Conservation (phyloP, 202 grass and related monocot genomes). For the Hordeum pubiflorum region DNA sequence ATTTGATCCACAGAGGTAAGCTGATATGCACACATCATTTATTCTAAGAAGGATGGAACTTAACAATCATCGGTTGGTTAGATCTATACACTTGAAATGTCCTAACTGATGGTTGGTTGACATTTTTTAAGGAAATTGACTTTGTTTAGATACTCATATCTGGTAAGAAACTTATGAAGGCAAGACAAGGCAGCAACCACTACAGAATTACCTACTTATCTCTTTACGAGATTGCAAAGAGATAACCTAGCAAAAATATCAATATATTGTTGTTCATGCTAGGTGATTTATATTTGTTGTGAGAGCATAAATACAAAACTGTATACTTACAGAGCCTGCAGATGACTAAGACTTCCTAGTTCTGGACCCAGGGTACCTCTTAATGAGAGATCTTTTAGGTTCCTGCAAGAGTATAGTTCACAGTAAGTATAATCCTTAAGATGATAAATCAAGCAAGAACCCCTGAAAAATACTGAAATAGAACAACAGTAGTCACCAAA, state of each 20-base stretch:
- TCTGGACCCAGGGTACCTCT: slow-evolving; percentile 73
- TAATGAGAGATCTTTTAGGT: slow-evolving; percentile 62
- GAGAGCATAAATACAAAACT: slow-evolving; percentile 12
- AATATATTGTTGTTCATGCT: neutral
- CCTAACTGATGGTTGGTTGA: neutral
- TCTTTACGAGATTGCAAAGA: neutral
- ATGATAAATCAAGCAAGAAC: slow-evolving; percentile 18
- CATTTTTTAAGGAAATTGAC: neutral
- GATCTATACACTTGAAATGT: slow-evolving; percentile 15
- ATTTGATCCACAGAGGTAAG: neutral
- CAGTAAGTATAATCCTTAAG: slow-evolving; percentile 10
- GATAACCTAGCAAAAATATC: neutral
- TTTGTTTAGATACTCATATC: neutral
- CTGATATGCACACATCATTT: neutral
- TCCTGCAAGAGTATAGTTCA: slow-evolving; percentile 45
- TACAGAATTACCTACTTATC: neutral
- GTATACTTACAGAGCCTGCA: slow-evolving; percentile 84
- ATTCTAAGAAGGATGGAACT: neutral
- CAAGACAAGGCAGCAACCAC: neutral
- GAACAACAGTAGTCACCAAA: neutral
- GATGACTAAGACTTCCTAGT: slow-evolving; percentile 56
- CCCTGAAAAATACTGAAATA: neutral
- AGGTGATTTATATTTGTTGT: slow-evolving; percentile 11
- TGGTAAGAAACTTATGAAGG: neutral
- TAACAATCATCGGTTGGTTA: neutral